Conservation (phyloP, 768 basidiomycete species). For the Daedaleopsis nitida region DNA sequence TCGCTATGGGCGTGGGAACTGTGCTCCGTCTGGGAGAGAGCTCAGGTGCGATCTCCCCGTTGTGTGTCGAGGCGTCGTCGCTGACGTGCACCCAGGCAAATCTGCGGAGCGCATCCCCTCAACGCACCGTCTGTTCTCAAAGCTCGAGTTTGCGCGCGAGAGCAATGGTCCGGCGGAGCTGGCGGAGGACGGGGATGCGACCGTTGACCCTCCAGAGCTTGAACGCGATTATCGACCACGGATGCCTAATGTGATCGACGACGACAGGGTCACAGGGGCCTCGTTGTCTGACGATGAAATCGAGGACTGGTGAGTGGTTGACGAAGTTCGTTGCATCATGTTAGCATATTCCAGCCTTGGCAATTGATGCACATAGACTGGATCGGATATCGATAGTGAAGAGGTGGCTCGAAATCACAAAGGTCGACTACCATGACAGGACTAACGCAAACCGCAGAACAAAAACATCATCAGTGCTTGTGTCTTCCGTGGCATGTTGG, state of each 20-base stretch:
- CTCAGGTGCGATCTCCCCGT: slow-evolving; percentile 8
- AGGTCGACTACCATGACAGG: too few relatives aligned
- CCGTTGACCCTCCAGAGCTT: slow-evolving; percentile 25
- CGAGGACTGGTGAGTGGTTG: slow-evolving; percentile 29
- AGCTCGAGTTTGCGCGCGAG: slow-evolving; percentile 43
- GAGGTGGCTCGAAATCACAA: too few relatives aligned
- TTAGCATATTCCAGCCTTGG: background rate
- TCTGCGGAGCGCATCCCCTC: slow-evolving; percentile 10
- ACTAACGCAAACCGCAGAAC: background rate
- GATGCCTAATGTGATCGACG: slow-evolving; percentile 36
- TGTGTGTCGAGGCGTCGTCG: background rate
- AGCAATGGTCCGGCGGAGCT: slow-evolving; percentile 13
- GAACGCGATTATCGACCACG: slow-evolving; percentile 35
- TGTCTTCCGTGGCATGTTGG: background rate
- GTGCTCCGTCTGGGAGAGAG: slow-evolving; percentile 53
- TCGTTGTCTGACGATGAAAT: slow-evolving; percentile 40
- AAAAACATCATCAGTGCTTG: background rate
- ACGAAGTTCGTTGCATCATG: background rate
- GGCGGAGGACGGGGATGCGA: slow-evolving; percentile 26
- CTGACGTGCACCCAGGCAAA: background rate
- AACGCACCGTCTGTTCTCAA: slow-evolving; percentile 55
- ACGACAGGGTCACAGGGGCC: slow-evolving; percentile 25
- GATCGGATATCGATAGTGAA: background rate
- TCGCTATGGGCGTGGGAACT: slow-evolving; percentile 60
- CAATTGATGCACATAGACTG: background rate